A percentile compares a stretch with the other conserved stretches of the same genome.
phyloP scores from a whole-genome alignment of 2,329 filamentous ascomycete genomes.

The Coniella vitis region DNA sequence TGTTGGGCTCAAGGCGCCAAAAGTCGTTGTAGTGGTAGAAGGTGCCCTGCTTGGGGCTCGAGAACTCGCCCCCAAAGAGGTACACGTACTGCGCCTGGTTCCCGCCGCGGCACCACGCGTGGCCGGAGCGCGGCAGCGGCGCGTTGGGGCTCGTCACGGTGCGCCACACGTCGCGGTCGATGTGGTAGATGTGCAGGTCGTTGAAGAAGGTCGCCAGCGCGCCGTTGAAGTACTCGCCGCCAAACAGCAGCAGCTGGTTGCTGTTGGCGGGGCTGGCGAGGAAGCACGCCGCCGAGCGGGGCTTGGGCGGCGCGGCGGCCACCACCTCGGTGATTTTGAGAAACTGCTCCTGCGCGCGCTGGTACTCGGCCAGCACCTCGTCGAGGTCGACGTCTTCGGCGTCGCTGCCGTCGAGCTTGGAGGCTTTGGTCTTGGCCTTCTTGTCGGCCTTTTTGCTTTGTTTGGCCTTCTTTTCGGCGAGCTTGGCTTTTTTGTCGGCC shows the following conservation, averaged over 20 bases:
- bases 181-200: slow-evolving; percentile 63
- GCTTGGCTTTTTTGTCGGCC: slow-evolving; percentile 38
- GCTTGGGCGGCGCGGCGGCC: slow-evolving; percentile 63
- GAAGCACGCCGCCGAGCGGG: slow-evolving; percentile 73
- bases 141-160: slow-evolving; percentile 86
- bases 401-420: slow-evolving; percentile 74
- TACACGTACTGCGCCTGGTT: slow-evolving; percentile 78
- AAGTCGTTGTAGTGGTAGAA: slow-evolving; percentile 99
- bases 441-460: slow-evolving; percentile 88
- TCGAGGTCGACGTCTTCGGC: slow-evolving; percentile 91
- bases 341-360: slow-evolving; percentile 87
- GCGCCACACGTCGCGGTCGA: slow-evolving; percentile 84
- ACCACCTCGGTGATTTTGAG: slow-evolving; percentile 84
- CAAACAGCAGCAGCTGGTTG: slow-evolving; percentile 86
- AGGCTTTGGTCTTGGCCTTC: slow-evolving; percentile 64
- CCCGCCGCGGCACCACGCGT: slow-evolving; percentile 88
- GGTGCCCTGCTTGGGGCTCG: slow-evolving; percentile 90
- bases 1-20: slow-evolving; percentile 80
- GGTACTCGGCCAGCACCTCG: slow-evolving; percentile 86
- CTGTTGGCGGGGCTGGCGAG: slow-evolving; percentile 79
- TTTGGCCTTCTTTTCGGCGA: slow-evolving; percentile 63
- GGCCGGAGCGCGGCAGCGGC: slow-evolving; percentile 81
- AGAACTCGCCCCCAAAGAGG: slow-evolving; percentile 94
- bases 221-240: slow-evolving; percentile 94
- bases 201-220: slow-evolving; percentile 69